phyloP scores from a whole-genome alignment of 345 rosid species.

The Clarkia xantiana region DNA sequence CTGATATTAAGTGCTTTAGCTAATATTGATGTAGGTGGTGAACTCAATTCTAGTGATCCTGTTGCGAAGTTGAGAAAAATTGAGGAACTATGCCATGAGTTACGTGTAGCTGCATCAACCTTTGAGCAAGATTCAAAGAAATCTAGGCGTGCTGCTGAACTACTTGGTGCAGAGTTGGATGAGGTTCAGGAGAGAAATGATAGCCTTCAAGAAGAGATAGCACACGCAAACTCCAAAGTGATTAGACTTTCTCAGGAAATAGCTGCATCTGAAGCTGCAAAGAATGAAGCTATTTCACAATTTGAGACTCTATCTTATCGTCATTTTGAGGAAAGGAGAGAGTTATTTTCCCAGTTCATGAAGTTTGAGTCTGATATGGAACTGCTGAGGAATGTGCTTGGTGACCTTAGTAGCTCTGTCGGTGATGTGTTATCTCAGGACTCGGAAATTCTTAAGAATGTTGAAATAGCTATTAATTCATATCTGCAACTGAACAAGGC shows the following conservation, averaged over 20 bases:
- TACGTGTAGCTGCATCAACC: slow-evolving; percentile 40
- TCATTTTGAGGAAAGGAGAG: slow-evolving; percentile 35
- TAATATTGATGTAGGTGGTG: slow-evolving; percentile 44
- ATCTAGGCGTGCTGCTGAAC: slow-evolving; percentile 80
- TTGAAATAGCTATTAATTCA: slow-evolving; percentile 39
- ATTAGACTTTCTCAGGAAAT: slow-evolving; percentile 34
- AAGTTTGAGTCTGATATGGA: slow-evolving; percentile 29
- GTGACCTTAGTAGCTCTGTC: slow-evolving; percentile 26
- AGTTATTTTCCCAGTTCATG: slow-evolving; percentile 31
- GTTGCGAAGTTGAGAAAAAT: slow-evolving; percentile 45
- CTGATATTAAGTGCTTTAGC: slow-evolving; percentile 30
- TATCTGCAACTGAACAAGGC: slow-evolving; percentile 24
- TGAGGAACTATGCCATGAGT: slow-evolving; percentile 32
- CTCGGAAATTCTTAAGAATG: slow-evolving; percentile 41
- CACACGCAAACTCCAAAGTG: slow-evolving; percentile 32
- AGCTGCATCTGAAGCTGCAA: slow-evolving; percentile 49
- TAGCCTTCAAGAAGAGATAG: slow-evolving; percentile 60
- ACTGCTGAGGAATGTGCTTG: slow-evolving; percentile 32
- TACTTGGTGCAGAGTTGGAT: slow-evolving; percentile 73
- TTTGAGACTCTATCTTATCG: slow-evolving; percentile 32
- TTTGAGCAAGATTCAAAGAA: slow-evolving; percentile 61
- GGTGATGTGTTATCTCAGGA: slow-evolving; percentile 43
- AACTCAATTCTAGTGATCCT: slow-evolving; percentile 38
- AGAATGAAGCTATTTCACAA: slow-evolving; percentile 38
- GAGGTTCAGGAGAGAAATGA: slow-evolving; percentile 96